phyloP scores from a whole-genome alignment of 495 filamentous ascomycete species.

The Mytilinidion resinicola region DNA sequence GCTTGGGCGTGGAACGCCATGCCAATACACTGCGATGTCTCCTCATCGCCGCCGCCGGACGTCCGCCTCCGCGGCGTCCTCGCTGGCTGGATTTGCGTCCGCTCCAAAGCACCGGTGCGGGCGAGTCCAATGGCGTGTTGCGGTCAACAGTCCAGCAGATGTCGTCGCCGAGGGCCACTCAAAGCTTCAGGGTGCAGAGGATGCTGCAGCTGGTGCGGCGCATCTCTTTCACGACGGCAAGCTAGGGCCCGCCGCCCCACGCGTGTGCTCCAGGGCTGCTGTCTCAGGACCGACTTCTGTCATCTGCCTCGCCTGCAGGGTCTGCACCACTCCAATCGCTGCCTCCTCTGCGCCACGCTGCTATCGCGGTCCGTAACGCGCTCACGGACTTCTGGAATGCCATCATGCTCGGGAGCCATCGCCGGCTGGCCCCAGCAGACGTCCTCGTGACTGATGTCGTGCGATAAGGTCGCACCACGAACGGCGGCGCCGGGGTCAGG shows the following conservation, averaged over 20 bases:
- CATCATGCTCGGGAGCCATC: neutral
- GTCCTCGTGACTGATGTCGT: neutral
- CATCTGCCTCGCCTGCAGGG: slow-evolving; percentile 9
- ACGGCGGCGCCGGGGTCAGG: neutral
- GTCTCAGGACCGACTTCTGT: slow-evolving; percentile 4
- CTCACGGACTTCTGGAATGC: neutral
- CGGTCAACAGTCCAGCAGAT: neutral
- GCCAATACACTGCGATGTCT: slow-evolving; percentile 1
- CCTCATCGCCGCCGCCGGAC: neutral
- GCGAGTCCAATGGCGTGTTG: neutral
- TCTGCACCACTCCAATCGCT: neutral
- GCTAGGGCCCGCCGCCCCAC: neutral
- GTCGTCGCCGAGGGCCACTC: too few relatives aligned
- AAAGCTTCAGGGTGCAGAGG: neutral
- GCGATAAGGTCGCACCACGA: neutral
- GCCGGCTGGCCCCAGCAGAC: neutral
- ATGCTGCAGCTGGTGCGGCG: slow-evolving; percentile 1
- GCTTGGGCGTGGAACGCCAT: slow-evolving; percentile 24
- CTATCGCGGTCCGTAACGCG: neutral
- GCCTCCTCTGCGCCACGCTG: slow-evolving; percentile 1
- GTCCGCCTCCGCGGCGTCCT: too few relatives aligned
- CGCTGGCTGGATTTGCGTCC: too few relatives aligned
- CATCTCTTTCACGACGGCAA: neutral
- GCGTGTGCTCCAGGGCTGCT: neutral
- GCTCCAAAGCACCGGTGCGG: too few relatives aligned